Conservation (phyloP, 805 yeast genomes). For the Hanseniaspora valbyensis region DNA sequence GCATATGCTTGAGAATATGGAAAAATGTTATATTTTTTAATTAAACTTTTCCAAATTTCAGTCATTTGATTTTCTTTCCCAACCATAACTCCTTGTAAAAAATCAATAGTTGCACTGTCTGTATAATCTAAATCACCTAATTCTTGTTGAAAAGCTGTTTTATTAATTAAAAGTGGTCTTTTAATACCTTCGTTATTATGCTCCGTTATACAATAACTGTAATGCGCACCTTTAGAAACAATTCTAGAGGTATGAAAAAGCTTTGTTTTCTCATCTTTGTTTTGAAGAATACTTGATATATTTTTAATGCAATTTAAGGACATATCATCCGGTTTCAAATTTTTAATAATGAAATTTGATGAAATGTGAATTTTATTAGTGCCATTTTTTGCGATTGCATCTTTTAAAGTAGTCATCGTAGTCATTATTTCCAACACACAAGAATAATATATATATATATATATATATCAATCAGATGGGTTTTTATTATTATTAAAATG, state of each 20-base stretch:
- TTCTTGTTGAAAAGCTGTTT: constrained; percentile 42
- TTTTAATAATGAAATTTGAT: constrained; percentile 17
- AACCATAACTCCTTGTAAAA: constrained; percentile 36
- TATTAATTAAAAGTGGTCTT: constrained; percentile 47
- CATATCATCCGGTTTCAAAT: constrained; percentile 22
- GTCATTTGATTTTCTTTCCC: constrained; percentile 45
- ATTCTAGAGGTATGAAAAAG: constrained; percentile 41
- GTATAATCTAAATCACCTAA: not conserved
- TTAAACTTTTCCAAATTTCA: constrained; percentile 43
- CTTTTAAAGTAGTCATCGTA: not conserved
- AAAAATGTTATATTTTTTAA: constrained; percentile 35
- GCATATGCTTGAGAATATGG: constrained; percentile 92
- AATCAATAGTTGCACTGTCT: constrained; percentile 5
- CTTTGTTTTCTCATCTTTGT: constrained; percentile 21
- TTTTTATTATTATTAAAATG: too few species aligned
- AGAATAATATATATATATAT: too few species aligned
- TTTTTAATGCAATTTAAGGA: not conserved
- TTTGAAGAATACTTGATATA: constrained; percentile 8
- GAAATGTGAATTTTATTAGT: constrained; percentile 22
- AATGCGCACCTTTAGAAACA: constrained; percentile 48
- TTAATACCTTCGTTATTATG: constrained; percentile 36
- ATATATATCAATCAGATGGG: too few species aligned
- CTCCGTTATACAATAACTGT: constrained; percentile 64
- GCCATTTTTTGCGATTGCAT: constrained; percentile 22
- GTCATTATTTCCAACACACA: too few species aligned